Evolutionary conservation across 2,329 filamentous ascomycete genomes (phyloP).

Genomic region (Botrytis deweyae): DNA sequence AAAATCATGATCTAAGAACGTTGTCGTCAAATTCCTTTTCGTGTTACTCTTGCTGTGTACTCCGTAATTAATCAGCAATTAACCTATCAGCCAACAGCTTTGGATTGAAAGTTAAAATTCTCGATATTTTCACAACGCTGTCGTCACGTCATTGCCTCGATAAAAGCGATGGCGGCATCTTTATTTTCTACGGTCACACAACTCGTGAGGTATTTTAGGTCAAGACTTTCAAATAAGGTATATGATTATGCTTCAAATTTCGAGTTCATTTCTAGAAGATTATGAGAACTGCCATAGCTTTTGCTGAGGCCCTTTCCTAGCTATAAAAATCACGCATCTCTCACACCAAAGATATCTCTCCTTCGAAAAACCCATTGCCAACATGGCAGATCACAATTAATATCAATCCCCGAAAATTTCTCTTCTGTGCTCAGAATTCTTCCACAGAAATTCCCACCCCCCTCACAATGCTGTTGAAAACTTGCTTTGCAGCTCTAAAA

Average conservation of each 20-base stretch:
- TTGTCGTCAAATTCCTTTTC: neutral
- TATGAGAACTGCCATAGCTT: neutral
- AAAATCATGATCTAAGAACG: neutral
- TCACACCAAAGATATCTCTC: neutral
- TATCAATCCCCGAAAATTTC: neutral
- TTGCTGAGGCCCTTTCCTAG: neutral
- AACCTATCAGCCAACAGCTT: neutral
- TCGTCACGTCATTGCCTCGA: neutral
- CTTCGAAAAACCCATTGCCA: neutral
- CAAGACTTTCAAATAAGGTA: no score
- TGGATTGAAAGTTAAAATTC: neutral
- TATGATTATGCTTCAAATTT: neutral
- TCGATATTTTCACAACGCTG: neutral
- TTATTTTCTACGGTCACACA: neutral
- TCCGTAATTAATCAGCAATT: neutral
- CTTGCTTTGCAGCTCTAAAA: neutral
- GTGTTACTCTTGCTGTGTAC: neutral
- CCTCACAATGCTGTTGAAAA: neutral
- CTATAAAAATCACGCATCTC: neutral
- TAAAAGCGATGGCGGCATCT: neutral
- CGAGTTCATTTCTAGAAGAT: no score
- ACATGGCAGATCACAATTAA: neutral
- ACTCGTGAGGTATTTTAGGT: neutral
- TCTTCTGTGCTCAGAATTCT: neutral
- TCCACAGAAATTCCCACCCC: neutral